Percentiles rank a stretch among this genome's conserved stretches.
Conservation (phyloP, 345 rosid species). For the Pistacia integerrima region DNA sequence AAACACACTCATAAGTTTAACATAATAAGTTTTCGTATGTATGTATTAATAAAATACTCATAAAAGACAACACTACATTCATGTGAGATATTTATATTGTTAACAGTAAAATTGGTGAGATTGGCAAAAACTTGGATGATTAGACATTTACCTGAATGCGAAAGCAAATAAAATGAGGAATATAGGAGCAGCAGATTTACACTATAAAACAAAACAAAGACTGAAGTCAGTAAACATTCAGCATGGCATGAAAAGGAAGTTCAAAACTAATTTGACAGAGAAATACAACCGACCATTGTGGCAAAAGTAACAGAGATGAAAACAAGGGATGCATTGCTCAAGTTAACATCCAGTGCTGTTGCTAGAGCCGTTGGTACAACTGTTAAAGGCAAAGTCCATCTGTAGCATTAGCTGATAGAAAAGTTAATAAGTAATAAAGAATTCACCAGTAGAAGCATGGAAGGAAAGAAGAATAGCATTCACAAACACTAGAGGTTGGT, state of each 20-base stretch:
- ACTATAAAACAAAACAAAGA: slow-evolving; percentile 50
- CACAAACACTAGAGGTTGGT: background rate
- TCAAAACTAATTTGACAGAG: slow-evolving; percentile 10
- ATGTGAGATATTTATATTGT: background rate
- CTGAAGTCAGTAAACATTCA: slow-evolving; percentile 17
- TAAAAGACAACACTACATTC: background rate
- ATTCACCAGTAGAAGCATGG: slow-evolving; percentile 13
- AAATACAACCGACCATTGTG: slow-evolving; percentile 76
- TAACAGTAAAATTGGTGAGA: slow-evolving; percentile 1
- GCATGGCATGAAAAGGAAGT: background rate
- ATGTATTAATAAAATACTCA: background rate
- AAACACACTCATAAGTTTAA: no score
- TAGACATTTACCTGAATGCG: slow-evolving; percentile 84
- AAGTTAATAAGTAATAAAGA: slow-evolving; percentile 47
- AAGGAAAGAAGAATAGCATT: slow-evolving; percentile 9
- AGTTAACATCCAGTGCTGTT: slow-evolving; percentile 94
- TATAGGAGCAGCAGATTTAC: slow-evolving; percentile 98
- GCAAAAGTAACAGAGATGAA: slow-evolving; percentile 98
- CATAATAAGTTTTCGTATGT: background rate
- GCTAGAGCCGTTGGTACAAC: slow-evolving; percentile 99
- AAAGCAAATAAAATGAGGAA: slow-evolving; percentile 96
- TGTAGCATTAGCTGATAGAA: slow-evolving; percentile 76
- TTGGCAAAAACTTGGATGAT: slow-evolving; percentile 1
- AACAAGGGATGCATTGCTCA: slow-evolving; percentile 97
- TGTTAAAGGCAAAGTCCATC: slow-evolving; percentile 88